These are phyloP conservation scores for Trichoderma afroharzianum DNA, from an alignment of 2,329 filamentous ascomycete genomes.

Conservation along the genomic window DNA sequence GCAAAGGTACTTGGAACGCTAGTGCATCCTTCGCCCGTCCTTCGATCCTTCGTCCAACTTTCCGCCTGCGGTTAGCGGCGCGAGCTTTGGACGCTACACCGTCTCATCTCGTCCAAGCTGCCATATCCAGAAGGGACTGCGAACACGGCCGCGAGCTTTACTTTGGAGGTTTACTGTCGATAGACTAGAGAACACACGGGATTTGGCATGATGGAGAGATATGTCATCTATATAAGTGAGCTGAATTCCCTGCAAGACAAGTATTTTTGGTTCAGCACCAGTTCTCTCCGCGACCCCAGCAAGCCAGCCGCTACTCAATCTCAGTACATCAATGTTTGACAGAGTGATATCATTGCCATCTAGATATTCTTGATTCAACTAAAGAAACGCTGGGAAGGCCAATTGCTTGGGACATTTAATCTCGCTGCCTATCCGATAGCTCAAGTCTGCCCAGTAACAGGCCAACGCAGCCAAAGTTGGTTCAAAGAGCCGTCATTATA, in stretches of 20 bases:
- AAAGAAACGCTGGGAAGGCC: too few species aligned
- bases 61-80: neutral
- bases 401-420: too few species aligned
- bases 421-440: too few species aligned
- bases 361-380: neutral
- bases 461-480: too few species aligned
- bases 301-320: neutral
- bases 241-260: neutral
- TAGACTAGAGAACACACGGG: too few species aligned
- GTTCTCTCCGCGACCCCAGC: neutral
- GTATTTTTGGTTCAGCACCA: neutral
- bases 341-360: neutral
- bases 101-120: neutral
- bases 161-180: too few species aligned
- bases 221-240: too few species aligned
- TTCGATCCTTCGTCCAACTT: neutral
- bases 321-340: neutral
- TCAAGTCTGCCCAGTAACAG: too few species aligned
- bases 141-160: too few species aligned
- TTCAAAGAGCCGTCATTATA: neutral
- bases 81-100: neutral
- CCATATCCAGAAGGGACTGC: neutral
- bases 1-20: too few species aligned
- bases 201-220: too few species aligned
- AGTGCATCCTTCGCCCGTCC: neutral